These are phyloP conservation scores for Pichia pseudocactophila DNA, from an alignment of 805 yeast species.

Conservation along the genomic window DNA sequence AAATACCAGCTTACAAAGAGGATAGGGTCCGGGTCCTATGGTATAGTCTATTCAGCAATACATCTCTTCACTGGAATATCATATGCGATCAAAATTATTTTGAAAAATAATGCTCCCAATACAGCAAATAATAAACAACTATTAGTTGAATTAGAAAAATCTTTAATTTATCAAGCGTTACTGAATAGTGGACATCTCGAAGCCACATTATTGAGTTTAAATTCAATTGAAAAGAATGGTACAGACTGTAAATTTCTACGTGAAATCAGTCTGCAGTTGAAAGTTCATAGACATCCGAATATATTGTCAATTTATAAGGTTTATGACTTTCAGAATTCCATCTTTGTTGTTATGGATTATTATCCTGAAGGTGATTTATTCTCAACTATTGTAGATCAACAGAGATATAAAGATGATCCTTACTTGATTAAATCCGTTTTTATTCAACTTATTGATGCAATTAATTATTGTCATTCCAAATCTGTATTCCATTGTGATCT, in stretches of 20 bases:
- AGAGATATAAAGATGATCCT: constrained; percentile 48
- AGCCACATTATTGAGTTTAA: constrained; percentile 28
- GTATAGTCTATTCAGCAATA: constrained; percentile 63
- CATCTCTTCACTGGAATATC: constrained; percentile 41
- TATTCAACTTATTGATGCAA: constrained; percentile 72
- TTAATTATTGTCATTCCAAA: constrained; percentile 70
- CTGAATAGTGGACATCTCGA: constrained; percentile 20
- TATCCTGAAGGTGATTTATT: constrained; percentile 81
- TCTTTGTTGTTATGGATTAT: constrained; percentile 79
- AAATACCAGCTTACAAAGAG: constrained; percentile 37
- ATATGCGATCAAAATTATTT: constrained; percentile 66
- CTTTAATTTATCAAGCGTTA: constrained; percentile 19
- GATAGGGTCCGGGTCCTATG: constrained; percentile 82
- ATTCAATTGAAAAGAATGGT: constrained; percentile 29
- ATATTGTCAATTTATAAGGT: constrained; percentile 70
- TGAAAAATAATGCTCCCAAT: constrained; percentile 36
- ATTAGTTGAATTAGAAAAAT: constrained; percentile 23
- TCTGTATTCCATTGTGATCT: constrained; percentile 90
- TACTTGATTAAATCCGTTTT: constrained; percentile 47
- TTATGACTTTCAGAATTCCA: constrained; percentile 47
- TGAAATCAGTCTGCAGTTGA: constrained; percentile 67
- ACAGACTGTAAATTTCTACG: constrained; percentile 35
- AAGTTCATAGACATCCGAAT: constrained; percentile 72
- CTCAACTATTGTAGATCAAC: constrained; percentile 69
- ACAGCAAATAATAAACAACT: constrained; percentile 24